Evolutionary conservation across 495 filamentous ascomycete genomes (phyloP).

Genomic region (Aspergillus carlsbadensis): DNA sequence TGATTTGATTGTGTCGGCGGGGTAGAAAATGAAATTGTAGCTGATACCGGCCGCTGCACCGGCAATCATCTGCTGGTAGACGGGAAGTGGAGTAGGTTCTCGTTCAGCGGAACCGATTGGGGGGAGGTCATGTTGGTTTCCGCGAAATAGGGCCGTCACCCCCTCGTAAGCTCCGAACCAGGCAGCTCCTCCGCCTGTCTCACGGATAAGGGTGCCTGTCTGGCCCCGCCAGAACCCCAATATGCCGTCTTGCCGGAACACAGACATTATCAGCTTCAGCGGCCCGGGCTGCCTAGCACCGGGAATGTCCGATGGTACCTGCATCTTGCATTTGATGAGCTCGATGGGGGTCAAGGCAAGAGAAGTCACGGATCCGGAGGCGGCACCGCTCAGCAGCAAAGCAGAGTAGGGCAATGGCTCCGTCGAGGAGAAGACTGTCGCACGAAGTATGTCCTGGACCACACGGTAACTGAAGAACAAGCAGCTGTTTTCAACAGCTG

Average conservation of each 20-base stretch:
- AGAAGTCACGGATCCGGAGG: constrained; percentile 86
- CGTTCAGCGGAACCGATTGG: not conserved
- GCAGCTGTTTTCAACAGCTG: constrained; percentile 89
- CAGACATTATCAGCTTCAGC: constrained; percentile 64
- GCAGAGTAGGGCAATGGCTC: constrained; percentile 67
- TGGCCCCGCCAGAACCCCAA: constrained; percentile 94
- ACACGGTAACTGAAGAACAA: constrained; percentile 87
- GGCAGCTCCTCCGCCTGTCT: constrained; percentile 87
- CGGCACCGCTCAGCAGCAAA: constrained; percentile 73
- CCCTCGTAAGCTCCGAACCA: constrained; percentile 97
- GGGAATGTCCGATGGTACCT: constrained; percentile 60
- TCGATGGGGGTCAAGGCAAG: constrained; percentile 93
- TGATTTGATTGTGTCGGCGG: constrained; percentile 94
- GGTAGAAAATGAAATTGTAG: constrained; percentile 96
- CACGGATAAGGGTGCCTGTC: constrained; percentile 86
- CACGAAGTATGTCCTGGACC: constrained; percentile 65
- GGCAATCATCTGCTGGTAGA: constrained; percentile 82
- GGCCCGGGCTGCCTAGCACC: constrained; percentile 45
- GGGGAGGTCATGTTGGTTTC: constrained; percentile 28
- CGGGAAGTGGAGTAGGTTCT: constrained; percentile 23
- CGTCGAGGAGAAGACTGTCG: constrained; percentile 47
- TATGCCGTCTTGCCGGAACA: constrained; percentile 78
- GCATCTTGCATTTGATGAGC: constrained; percentile 98
- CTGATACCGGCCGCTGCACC: constrained; percentile 90
- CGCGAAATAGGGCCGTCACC: constrained; percentile 62